Evolutionary conservation across 1,284 basidiomycete species (phyloP), one percentile per base, ranked within the genome.

Genomic region (Coniferiporia sulphurascens): DNA sequence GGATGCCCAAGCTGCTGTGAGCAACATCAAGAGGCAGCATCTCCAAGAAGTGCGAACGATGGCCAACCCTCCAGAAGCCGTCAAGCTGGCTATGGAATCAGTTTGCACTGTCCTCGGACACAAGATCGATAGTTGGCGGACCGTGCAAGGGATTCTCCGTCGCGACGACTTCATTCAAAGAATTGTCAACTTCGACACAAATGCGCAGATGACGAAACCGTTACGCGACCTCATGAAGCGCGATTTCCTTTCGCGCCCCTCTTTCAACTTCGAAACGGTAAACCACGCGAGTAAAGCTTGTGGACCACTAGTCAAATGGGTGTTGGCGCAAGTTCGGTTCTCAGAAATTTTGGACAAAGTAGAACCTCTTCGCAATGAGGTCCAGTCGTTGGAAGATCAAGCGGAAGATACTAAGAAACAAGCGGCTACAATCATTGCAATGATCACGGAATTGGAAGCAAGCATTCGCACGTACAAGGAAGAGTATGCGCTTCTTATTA

Each of bases 81-180:
- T 99, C 70, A 99, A 99, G 74, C 76, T 96, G 53, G 93, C 97
- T 13, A 99, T 99, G 96, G 97, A 99, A 71, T 98, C 95, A 1
- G 96, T 98, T 38, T 99, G 97, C 73, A 96, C 93, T 13, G 82
- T 98, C 36, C 85, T 99, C n/a, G 97, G 97, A 9, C 91, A 98
- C 76, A 94, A 95, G 74, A 91, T 97, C 67, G 95, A 99, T 66
- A 90, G 87, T 71, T 99, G 97, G 98, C 89, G 94, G 67, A 86
- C 93, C 1, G 95, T 99, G 1, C 96, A 98, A 72, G 89, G 89
- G 68, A 92, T 98, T 73, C 95, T 99, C 67, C 92, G 97, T 63
- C 85, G 93, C 44, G 98, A 99, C 66, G 95, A 98, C 74, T 99
- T 99, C 75, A 99, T 99, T 69, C 86, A 91, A 58, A 85, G 91